Evolutionary conservation across 2,329 filamentous ascomycete species (phyloP).

Genomic region (Cercospora zeina): DNA sequence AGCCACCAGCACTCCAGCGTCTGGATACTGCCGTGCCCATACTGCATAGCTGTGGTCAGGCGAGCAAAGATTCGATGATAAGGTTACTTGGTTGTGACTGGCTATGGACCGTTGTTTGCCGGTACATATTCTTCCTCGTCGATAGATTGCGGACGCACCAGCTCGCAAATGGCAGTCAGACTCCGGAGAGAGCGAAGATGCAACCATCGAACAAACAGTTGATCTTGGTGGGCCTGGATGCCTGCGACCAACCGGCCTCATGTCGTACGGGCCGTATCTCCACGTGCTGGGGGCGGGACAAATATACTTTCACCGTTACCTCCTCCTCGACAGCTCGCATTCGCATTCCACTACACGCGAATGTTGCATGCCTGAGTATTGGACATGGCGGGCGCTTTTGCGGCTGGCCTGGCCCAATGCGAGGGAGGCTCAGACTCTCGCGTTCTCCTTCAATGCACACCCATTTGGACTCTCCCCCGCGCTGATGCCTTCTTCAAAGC

Average conservation of each 20-base stretch:
- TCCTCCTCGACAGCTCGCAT: background rate
- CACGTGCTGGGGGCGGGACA: background rate
- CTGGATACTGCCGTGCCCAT: background rate
- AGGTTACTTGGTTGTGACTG: background rate
- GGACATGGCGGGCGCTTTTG: background rate
- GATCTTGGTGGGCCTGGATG: no score
- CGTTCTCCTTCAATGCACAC: background rate
- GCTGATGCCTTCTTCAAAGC: background rate
- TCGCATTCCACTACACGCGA: background rate
- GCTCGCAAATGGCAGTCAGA: background rate
- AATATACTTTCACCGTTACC: no score
- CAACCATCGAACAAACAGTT: background rate
- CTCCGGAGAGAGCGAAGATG: background rate
- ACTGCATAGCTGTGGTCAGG: background rate
- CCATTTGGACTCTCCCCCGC: background rate
- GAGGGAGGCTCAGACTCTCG: background rate
- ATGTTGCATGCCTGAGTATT: background rate
- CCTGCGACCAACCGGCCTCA: background rate
- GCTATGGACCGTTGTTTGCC: background rate
- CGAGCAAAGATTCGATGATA: background rate
- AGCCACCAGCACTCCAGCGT: background rate
- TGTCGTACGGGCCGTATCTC: background rate
- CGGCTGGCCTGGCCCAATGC: background rate
- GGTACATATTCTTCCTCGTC: no score
- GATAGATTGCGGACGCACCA: background rate